Base-by-base conservation (phyloP, 2,329 filamentous ascomycete genomes). In the Phoma sp. region DNA sequence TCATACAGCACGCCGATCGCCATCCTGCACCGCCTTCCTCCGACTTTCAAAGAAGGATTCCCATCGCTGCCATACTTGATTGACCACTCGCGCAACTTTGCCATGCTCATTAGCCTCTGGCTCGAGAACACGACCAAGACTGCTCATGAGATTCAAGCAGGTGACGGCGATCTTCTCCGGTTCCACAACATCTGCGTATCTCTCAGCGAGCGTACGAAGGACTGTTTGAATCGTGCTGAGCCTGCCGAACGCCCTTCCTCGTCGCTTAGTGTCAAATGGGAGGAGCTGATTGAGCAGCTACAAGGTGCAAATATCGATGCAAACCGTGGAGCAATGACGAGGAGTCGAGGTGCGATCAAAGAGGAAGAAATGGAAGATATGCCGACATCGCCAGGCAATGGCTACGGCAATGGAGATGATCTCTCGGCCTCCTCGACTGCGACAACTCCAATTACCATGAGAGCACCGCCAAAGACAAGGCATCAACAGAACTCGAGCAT, bases 1-100 rank as follows among this genome's bases (percentile, higher is more conserved):
- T 91, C 90, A 2, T 99, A 98, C 76, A 93, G 90, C 43, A 97
- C 95, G 0, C 95, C 95, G 0, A 86, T 95, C 49, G 92, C 93
- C 8, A 98, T 99, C 58, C 83, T 96, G 37, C 87, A 88, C 38
- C 89, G 95, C 0, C 78, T 98, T 11, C 89, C 91, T 7, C 86
- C 88, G 8, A 88, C 88, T 0, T 91, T 90, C 7, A 86, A 91
- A 51, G 95, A 99, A 77, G 95, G 95, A 0, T 96, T 97, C 66
- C 93, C 93, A 0, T 95, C 90, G 40, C 80, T 99, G 11, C 95
- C 95, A 0, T 97, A 96, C 71, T 83, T 99, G 4, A 90, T 99
- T 58, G 95, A 99, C 64, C 88, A 93, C 59, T 86, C 92, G 7
- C 86, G 91, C 57, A 93, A 90, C 64, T 92, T 93, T 65, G 91